Conservation (phyloP, 2,329 filamentous ascomycete species). For the Aspergillus glaucus region DNA sequence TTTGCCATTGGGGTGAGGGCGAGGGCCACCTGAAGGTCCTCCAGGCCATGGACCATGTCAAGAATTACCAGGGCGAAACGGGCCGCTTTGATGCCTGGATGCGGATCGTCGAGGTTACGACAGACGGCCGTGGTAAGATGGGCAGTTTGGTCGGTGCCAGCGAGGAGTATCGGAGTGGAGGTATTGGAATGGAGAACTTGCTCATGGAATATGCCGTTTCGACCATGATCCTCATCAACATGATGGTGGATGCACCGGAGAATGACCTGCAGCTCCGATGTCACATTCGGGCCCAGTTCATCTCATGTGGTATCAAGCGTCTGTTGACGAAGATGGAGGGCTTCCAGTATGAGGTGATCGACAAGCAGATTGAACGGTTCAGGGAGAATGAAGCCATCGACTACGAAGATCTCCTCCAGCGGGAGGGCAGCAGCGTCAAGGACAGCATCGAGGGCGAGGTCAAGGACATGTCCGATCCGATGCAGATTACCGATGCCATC, state of each 20-base stretch:
- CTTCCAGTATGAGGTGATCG: slow-evolving; percentile 96
- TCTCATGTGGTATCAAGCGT: slow-evolving; percentile 88
- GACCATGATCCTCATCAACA: slow-evolving; percentile 91
- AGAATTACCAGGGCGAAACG: slow-evolving; percentile 80
- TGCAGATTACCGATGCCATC: slow-evolving; percentile 92
- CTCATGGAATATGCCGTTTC: slow-evolving; percentile 98
- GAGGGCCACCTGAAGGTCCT: slow-evolving; percentile 90
- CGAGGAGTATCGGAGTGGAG: slow-evolving; percentile 90
- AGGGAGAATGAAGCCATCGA: slow-evolving; percentile 93
- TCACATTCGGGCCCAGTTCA: slow-evolving; percentile 93
- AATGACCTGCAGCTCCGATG: slow-evolving; percentile 83
- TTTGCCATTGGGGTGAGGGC: slow-evolving; percentile 88
- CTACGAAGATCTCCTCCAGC: slow-evolving; percentile 93
- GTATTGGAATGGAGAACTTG: slow-evolving; percentile 97
- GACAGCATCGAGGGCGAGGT: slow-evolving; percentile 79
- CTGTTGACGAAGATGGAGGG: slow-evolving; percentile 95
- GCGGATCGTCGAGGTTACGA: slow-evolving; percentile 93
- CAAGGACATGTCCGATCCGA: slow-evolving; percentile 86
- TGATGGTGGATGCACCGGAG: slow-evolving; percentile 87
- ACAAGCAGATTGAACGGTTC: slow-evolving; percentile 95
- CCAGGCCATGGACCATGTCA: slow-evolving; percentile 86
- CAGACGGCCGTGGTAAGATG: slow-evolving; percentile 97
- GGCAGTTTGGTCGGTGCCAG: slow-evolving; percentile 94
- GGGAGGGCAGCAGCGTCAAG: slow-evolving; percentile 83
- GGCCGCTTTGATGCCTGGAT: slow-evolving; percentile 98